These are phyloP conservation scores for Wickerhamiella australiensis DNA, from an alignment of 805 yeast genomes.

Conservation along the genomic window DNA sequence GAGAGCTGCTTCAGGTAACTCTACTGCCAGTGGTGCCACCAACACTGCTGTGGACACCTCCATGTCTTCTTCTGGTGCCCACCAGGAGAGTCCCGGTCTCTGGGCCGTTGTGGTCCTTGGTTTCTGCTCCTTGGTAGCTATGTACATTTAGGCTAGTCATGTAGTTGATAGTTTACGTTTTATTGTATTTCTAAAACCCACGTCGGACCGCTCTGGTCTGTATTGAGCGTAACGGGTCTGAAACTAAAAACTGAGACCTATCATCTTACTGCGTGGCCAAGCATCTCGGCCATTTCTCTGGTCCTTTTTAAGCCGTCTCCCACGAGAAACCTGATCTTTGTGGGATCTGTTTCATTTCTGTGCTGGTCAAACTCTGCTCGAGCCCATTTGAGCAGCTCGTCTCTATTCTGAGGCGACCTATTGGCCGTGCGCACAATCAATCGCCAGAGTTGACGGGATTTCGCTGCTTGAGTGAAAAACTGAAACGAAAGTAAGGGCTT, in stretches of 20 bases:
- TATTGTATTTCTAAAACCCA: too few relatives aligned
- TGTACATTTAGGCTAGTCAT: too few relatives aligned
- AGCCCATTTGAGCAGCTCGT: slow-evolving; percentile 28
- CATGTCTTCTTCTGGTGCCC: too few relatives aligned
- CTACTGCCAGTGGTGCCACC: too few relatives aligned
- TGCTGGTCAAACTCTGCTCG: slow-evolving; percentile 26
- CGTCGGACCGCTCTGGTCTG: too few relatives aligned
- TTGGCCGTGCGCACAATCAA: slow-evolving; percentile 26
- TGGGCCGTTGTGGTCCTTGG: too few relatives aligned
- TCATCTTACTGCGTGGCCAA: slow-evolving; percentile 10
- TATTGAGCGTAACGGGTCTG: too few relatives aligned
- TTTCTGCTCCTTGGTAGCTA: too few relatives aligned
- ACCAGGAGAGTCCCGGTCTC: too few relatives aligned
- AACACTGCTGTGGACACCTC: too few relatives aligned
- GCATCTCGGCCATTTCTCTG: slow-evolving; percentile 24
- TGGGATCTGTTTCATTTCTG: slow-evolving; percentile 24
- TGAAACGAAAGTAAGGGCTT: slow-evolving; percentile 3
- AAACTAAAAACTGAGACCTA: background rate
- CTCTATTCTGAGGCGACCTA: slow-evolving; percentile 21
- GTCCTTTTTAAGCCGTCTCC: slow-evolving; percentile 28
- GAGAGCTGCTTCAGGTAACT: background rate
- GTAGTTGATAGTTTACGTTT: too few relatives aligned
- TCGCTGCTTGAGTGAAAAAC: slow-evolving; percentile 29
- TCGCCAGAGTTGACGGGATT: slow-evolving; percentile 28
- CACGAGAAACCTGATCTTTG: slow-evolving; percentile 25